phyloP scores from a whole-genome alignment of 2,329 filamentous ascomycete genomes.

The Trichoderma breve region DNA sequence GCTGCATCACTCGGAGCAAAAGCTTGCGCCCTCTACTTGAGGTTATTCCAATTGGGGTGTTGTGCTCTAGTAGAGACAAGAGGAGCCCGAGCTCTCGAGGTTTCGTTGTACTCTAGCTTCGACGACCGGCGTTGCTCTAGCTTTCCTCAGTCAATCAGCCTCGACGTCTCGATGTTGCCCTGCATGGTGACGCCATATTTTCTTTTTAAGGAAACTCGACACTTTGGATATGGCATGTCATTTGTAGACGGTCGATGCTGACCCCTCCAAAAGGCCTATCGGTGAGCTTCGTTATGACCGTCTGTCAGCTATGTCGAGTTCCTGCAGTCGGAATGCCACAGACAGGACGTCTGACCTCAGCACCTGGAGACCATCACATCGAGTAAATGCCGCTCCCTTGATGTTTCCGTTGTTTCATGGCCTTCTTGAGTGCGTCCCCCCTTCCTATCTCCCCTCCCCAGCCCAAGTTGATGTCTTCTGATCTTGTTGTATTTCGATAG shows the following conservation, averaged over 20 bases:
- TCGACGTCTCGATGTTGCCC: not conserved
- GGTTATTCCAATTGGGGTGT: not conserved
- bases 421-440: not conserved
- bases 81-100: not conserved
- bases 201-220: not conserved
- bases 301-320: not conserved
- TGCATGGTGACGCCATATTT: constrained; percentile 19
- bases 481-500: not conserved
- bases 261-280: not conserved
- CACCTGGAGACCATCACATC: not conserved
- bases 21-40: not conserved
- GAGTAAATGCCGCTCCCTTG: not conserved
- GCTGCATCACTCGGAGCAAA: not conserved
- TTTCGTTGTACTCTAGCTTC: not conserved
- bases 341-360: not conserved
- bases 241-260: not conserved
- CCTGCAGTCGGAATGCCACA: not conserved
- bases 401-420: not conserved
- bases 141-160: not conserved
- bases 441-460: not conserved
- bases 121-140: not conserved
- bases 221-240: not conserved
- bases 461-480: not conserved
- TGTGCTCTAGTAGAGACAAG: not conserved
- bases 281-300: not conserved